Percentiles rank a stretch among this genome's conserved stretches.
Evolutionary conservation across 164 flowering plant genomes (phyloP).

Genomic region (Magnolia changhungtana): DNA sequence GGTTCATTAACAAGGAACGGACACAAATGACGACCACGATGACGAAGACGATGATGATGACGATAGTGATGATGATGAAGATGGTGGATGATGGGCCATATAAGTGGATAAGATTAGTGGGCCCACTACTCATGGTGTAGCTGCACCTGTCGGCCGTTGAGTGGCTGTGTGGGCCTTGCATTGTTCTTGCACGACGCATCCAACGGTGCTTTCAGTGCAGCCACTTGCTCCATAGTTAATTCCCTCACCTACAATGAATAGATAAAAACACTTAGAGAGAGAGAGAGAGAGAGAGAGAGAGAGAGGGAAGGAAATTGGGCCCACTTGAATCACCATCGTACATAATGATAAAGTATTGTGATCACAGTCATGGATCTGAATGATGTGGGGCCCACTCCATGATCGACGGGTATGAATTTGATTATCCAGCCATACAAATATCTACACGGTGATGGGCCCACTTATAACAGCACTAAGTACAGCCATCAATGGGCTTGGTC

Average conservation of each 20-base stretch:
- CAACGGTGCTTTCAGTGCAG: constrained; percentile 48
- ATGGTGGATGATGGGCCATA: too few relatives aligned
- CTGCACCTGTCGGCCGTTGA: constrained; percentile 50
- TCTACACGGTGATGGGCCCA: too few relatives aligned
- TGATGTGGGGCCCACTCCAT: background rate
- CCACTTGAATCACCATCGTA: too few relatives aligned
- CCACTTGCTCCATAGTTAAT: constrained; percentile 52
- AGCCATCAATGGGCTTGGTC: too few relatives aligned
- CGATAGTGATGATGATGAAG: too few relatives aligned
- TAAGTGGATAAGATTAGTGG: too few relatives aligned
- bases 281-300: background rate
- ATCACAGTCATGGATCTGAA: background rate
- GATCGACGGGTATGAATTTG: background rate
- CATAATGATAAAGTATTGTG: background rate
- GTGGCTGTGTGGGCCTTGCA: constrained; percentile 61
- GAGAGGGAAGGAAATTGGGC: background rate
- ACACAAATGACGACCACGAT: too few relatives aligned
- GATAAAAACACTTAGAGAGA: background rate
- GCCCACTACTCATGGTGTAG: too few relatives aligned
- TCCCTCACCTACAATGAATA: constrained; percentile 46
- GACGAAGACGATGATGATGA: too few relatives aligned
- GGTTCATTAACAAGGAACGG: too few relatives aligned
- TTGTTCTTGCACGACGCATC: constrained; percentile 32
- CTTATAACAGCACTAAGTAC: too few relatives aligned
- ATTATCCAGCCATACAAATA: background rate